Evolutionary conservation across 2,329 filamentous ascomycete species (phyloP).

Genomic region (Venturia aucupariae): DNA sequence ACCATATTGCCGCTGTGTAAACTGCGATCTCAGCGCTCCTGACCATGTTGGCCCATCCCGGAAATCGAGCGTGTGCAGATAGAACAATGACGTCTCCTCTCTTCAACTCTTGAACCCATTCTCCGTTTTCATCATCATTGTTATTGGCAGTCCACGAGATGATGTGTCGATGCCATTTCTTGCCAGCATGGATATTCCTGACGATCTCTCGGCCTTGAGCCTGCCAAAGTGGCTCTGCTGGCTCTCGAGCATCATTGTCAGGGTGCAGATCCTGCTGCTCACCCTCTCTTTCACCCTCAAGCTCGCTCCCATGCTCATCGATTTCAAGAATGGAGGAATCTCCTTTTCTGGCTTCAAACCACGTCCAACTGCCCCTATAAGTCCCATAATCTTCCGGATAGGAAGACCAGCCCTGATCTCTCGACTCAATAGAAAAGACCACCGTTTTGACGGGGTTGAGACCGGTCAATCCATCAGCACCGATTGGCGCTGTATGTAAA

Average conservation of each 20-base stretch:
- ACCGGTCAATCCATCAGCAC: background rate
- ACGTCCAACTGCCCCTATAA: constrained; percentile 9
- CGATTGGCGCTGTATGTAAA: background rate
- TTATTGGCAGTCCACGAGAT: background rate
- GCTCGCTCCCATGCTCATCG: too few relatives aligned
- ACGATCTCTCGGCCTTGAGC: background rate
- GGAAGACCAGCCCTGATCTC: constrained; percentile 9
- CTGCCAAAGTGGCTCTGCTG: background rate
- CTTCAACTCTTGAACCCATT: background rate
- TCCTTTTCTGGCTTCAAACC: constrained; percentile 5
- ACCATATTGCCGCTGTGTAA: constrained; percentile 6
- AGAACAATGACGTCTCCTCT: constrained; percentile 7
- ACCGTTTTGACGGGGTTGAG: background rate
- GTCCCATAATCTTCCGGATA: constrained; percentile 6
- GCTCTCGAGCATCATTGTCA: background rate
- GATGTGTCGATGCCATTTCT: background rate
- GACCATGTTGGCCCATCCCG: constrained; percentile 3
- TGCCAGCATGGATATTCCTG: constrained; percentile 5
- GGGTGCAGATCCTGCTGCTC: background rate
- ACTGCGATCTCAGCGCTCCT: constrained; percentile 6
- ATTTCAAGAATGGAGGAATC: too few relatives aligned
- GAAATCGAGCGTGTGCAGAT: constrained; percentile 1
- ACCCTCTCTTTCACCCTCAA: background rate
- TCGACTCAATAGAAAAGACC: background rate
- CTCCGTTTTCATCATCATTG: background rate